Conservation (phyloP, 1,139 yeast species). For the Zygoascus hellenicus region DNA sequence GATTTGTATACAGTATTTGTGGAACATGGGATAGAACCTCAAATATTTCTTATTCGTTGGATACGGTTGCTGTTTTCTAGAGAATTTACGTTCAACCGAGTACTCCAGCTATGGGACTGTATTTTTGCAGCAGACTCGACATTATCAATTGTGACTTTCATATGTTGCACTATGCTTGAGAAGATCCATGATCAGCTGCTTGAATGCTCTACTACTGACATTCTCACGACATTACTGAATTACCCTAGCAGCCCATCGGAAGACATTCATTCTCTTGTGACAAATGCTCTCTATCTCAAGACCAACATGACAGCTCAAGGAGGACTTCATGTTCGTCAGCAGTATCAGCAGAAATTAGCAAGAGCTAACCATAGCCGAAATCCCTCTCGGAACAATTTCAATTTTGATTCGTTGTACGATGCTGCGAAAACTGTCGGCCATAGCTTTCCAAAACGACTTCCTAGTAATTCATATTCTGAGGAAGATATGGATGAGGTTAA, state of each 20-base stretch:
- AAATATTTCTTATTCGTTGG: constrained; percentile 56
- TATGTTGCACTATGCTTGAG: constrained; percentile 33
- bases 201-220: constrained; percentile 26
- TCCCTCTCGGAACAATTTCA: constrained; percentile 15
- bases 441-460: constrained; percentile 2
- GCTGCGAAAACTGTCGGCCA: constrained; percentile 20
- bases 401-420: constrained; percentile 21
- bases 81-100: constrained; percentile 38
- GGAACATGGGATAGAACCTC: constrained; percentile 48
- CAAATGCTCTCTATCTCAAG: constrained; percentile 30
- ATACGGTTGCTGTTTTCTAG: constrained; percentile 47
- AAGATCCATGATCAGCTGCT: constrained; percentile 28
- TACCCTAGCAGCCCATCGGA: constrained; percentile 21
- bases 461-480: not conserved
- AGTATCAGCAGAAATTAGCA: constrained; percentile 2
- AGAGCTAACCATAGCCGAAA: constrained; percentile 8
- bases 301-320: constrained; percentile 26
- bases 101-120: constrained; percentile 35
- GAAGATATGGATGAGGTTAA: not conserved
- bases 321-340: constrained; percentile 18
- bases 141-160: constrained; percentile 32
- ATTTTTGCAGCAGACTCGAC: constrained; percentile 33
- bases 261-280: constrained; percentile 20
- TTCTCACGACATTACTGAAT: constrained; percentile 30
- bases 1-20: constrained; percentile 32